Percentiles rank a stretch among this genome's conserved stretches.
phyloP scores from a whole-genome alignment of 192 early-diverging fungal genomes.

The Phlyctochytrium planicorne region DNA sequence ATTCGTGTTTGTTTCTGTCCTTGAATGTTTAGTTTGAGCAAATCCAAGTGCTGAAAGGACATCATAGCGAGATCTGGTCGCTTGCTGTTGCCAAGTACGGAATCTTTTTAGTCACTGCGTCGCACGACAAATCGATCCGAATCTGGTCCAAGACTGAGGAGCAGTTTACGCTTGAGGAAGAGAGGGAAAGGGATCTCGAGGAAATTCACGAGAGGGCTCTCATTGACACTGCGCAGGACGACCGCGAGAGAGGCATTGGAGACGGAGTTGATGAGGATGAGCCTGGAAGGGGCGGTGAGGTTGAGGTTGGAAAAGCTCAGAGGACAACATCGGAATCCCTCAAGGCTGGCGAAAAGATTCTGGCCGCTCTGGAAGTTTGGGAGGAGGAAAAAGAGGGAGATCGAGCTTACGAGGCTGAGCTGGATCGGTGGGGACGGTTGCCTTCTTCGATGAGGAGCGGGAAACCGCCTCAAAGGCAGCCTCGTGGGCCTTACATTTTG shows the following conservation, averaged over 20 bases:
- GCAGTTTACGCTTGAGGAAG: conserved; percentile 93
- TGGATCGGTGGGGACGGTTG: conserved; percentile 21
- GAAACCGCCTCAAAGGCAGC: no score
- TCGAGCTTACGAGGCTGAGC: conserved; percentile 27
- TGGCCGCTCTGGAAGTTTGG: conserved; percentile 89
- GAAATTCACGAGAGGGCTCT: conserved; percentile 81
- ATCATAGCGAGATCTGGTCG: conserved; percentile 93
- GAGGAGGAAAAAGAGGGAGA: conserved; percentile 68
- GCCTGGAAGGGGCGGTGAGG: no score
- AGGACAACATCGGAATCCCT: conserved; percentile 92
- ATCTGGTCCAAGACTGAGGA: conserved; percentile 97
- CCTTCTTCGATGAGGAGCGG: no score
- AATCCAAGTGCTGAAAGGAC: conserved; percentile 91
- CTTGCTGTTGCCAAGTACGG: conserved; percentile 89
- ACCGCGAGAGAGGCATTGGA: conserved; percentile 42
- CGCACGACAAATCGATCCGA: conserved; percentile 93
- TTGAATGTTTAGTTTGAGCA: no score
- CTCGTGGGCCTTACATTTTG: not conserved
- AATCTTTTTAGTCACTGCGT: conserved; percentile 79
- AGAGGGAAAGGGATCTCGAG: conserved; percentile 91
- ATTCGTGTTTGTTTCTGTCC: no score
- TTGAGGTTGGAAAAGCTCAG: conserved; percentile 71
- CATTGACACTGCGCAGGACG: conserved; percentile 25
- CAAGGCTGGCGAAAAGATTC: conserved; percentile 90
- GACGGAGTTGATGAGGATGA: conserved; percentile 38